Evolutionary conservation across 176 grass and related monocot genomes (phyloP).

Genomic region (Zizania latifolia): DNA sequence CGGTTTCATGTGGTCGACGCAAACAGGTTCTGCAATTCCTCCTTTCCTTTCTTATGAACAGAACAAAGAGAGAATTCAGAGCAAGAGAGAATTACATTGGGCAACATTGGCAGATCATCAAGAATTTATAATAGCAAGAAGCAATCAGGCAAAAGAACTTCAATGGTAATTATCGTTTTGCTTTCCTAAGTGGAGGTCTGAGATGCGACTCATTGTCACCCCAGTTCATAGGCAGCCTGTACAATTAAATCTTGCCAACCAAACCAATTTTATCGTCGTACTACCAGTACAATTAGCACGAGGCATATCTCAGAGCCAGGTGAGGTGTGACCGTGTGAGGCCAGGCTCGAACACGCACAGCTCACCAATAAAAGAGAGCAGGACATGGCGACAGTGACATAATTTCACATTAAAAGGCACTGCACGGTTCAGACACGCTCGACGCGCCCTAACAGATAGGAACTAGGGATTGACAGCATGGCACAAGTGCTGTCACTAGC

Average conservation of each 20-base stretch:
- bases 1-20: no score
- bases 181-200: background rate
- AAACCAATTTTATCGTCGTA: no score
- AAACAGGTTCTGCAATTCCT: no score
- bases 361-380: background rate
- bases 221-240: background rate
- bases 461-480: background rate
- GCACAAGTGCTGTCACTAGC: background rate
- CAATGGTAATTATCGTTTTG: no score
- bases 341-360: background rate
- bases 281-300: background rate
- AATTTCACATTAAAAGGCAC: background rate
- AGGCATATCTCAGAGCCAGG: background rate
- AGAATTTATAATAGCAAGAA: background rate
- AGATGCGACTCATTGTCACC: no score
- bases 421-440: background rate
- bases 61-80: background rate
- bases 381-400: background rate
- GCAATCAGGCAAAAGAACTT: background rate
- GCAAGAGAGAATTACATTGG: no score
- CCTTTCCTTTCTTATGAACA: background rate
- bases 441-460: background rate
- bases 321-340: background rate
- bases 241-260: no score
- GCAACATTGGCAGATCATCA: background rate